phyloP scores from a whole-genome alignment of 129 eudicot species.

The Solidago caesia region DNA sequence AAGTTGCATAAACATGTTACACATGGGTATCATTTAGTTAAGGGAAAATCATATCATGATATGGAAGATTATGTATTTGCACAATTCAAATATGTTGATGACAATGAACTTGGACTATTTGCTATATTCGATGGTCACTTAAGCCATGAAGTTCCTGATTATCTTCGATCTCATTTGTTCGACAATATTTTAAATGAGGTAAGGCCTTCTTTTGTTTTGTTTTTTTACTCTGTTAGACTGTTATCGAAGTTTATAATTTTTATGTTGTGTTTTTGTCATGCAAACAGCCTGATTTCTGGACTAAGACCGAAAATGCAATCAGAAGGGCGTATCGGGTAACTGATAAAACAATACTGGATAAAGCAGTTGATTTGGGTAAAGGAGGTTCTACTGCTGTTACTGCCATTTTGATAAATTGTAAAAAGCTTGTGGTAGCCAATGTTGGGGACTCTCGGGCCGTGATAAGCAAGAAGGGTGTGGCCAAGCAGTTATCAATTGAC shows the following conservation, averaged over 20 bases:
- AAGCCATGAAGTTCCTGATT: constrained; percentile 87
- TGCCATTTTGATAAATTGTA: constrained; percentile 72
- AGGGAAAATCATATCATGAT: constrained; percentile 88
- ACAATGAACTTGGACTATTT: constrained; percentile 76
- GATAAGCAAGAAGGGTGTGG: constrained; percentile 69
- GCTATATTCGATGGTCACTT: constrained; percentile 89
- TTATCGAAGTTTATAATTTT: neutral
- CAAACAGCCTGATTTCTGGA: constrained; percentile 84
- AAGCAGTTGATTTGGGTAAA: constrained; percentile 63
- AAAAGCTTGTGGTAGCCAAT: constrained; percentile 80
- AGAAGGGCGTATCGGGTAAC: constrained; percentile 70
- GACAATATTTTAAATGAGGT: constrained; percentile 82
- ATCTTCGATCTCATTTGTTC: constrained; percentile 65
- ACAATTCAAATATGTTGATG: constrained; percentile 55
- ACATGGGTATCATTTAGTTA: constrained; percentile 76
- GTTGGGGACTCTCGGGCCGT: constrained; percentile 99
- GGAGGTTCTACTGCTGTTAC: constrained; percentile 99
- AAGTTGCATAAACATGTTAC: constrained; percentile 59
- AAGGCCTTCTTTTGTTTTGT: constrained; percentile 1
- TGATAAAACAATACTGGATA: constrained; percentile 67
- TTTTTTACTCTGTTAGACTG: neutral
- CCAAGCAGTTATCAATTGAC: constrained; percentile 77
- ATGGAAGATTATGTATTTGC: constrained; percentile 94
- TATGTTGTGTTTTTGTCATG: neutral
- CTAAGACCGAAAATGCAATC: constrained; percentile 55